Evolutionary conservation across 139 green algal genomes (phyloP), one percentile per base, ranked within the genome.

Genomic region (Chlorella vulgaris): DNA sequence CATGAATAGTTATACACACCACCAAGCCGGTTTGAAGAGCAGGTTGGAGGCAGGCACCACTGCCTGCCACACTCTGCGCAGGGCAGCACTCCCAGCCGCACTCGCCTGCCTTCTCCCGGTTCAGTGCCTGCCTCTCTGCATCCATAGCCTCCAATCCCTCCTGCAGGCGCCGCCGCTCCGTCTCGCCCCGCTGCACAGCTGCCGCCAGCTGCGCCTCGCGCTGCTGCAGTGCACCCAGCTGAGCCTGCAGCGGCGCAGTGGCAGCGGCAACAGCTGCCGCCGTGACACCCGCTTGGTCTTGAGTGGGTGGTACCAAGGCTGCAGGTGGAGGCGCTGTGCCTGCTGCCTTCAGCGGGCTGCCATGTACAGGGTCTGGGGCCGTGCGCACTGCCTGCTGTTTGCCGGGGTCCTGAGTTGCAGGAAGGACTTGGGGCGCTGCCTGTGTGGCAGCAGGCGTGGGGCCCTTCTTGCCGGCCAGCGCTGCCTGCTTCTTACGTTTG

Each of bases 401-500:
- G n/a, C n/a, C n/a, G n/a, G n/a, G n/a, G n/a, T n/a, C n/a, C n/a
- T n/a, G n/a, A n/a, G n/a, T n/a, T n/a, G n/a, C n/a, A n/a, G n/a
- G n/a, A n/a, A n/a, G n/a, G n/a, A n/a, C n/a, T n/a, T n/a, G n/a
- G n/a, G n/a, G n/a, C n/a, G n/a, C n/a, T n/a, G n/a, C n/a, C n/a
- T n/a, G n/a, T n/a, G n/a, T n/a, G n/a, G n/a, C n/a, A n/a, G n/a
- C n/a, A n/a, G n/a, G 29, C 7, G 7, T 60, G 60, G 36, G 10
- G 61, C 51, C 69, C 8, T 55, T 69, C 62, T 81, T 85, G 42
- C 40, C 65, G 31, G 70, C 79, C 29, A 86, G 67, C 0, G 74
- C 84, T 55, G 80, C 84, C 40, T 69, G 36, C 66, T 88, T 88
- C 51, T 83, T 83, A 2, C 74, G 62, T 63, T 88, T 88, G 40